phyloP scores from a whole-genome alignment of 2,329 filamentous ascomycete genomes.

The Neopestalotiopsis rosae region DNA sequence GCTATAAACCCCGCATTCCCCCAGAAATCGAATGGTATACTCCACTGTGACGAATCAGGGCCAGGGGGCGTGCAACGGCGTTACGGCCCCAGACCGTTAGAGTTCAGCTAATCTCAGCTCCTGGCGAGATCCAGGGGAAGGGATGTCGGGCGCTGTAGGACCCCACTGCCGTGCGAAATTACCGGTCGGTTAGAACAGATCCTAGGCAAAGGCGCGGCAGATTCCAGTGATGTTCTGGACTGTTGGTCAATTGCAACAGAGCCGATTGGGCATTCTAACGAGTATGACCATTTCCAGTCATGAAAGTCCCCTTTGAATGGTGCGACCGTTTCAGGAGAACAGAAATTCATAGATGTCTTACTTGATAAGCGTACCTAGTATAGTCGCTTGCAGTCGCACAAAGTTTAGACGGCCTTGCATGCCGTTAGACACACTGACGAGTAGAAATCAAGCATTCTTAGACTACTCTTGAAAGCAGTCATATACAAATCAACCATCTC shows the following conservation, averaged over 20 bases:
- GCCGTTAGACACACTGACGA: too few relatives aligned
- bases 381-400: too few relatives aligned
- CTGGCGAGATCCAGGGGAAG: not conserved
- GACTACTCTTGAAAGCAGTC: too few relatives aligned
- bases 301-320: not conserved
- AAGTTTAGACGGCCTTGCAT: too few relatives aligned
- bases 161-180: conserved; percentile 2
- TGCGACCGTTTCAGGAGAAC: not conserved
- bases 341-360: not conserved
- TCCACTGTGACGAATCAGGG: not conserved
- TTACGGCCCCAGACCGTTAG: not conserved
- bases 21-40: not conserved
- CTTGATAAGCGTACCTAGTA: too few relatives aligned
- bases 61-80: not conserved
- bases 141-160: too few relatives aligned
- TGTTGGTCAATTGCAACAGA: not conserved
- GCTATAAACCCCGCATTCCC: conserved; percentile 1
- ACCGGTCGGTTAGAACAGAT: conserved; percentile 4
- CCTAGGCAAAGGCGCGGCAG: not conserved
- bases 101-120: conserved; percentile 4
- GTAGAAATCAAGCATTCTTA: too few relatives aligned
- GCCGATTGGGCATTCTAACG: not conserved
- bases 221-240: not conserved
- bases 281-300: not conserved
- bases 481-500: too few relatives aligned